A percentile compares a stretch with the other conserved stretches of the same genome.
Conservation (phyloP, 2,329 filamentous ascomycete genomes). For the Cylindrodendrum hubeiense region DNA sequence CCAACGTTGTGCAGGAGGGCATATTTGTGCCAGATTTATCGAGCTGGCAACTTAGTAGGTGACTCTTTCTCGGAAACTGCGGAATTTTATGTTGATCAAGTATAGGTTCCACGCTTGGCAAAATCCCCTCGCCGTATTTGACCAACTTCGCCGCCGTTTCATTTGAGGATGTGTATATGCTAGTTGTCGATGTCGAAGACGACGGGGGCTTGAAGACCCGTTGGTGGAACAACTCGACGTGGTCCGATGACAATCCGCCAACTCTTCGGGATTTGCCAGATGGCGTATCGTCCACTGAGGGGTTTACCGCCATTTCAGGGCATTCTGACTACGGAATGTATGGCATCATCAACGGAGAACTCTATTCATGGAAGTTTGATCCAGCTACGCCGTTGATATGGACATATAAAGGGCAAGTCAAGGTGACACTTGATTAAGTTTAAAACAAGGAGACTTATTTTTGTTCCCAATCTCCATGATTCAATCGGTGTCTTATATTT, state of each 20-base stretch:
- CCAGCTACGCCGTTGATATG: neutral
- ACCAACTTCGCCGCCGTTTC: conserved; percentile 3
- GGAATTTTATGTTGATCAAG: neutral
- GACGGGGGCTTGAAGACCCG: conserved; percentile 4
- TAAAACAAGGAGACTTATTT: too few relatives aligned
- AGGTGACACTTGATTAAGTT: neutral
- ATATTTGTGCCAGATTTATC: neutral
- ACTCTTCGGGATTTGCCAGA: neutral
- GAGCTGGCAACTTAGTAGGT: neutral
- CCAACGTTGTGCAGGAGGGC: neutral
- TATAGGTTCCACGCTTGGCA: neutral
- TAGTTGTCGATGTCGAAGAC: neutral
- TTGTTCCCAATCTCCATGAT: too few relatives aligned
- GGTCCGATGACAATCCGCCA: neutral
- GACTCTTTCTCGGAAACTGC: too few relatives aligned
- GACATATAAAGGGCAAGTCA: neutral
- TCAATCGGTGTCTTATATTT: too few relatives aligned
- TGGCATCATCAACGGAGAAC: neutral
- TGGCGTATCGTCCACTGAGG: neutral
- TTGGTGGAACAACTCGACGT: neutral
- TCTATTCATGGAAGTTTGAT: conserved; percentile 9
- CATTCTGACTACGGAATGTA: conserved; percentile 1
- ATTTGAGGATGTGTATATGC: neutral
- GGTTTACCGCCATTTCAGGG: neutral
- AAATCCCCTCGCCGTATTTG: neutral